These are phyloP conservation scores for Paradendryphiella salina DNA, from an alignment of 2,329 filamentous ascomycete genomes.

Conservation along the genomic window DNA sequence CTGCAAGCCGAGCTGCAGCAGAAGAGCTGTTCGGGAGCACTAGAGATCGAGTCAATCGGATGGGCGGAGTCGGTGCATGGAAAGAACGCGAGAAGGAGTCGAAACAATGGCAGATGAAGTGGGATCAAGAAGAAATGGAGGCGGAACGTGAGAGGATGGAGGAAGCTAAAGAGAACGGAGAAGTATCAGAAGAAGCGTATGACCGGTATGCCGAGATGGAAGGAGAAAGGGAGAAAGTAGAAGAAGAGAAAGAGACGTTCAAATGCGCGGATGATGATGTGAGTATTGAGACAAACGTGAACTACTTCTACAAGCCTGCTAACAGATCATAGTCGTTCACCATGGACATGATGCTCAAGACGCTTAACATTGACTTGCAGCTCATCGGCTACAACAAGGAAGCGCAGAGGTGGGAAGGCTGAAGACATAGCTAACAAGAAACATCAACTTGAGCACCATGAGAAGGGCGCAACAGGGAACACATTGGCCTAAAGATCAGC, in stretches of 20 bases:
- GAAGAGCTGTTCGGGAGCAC: slow-evolving; percentile 68
- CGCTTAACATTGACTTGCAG: slow-evolving; percentile 64
- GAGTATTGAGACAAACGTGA: slow-evolving; percentile 20
- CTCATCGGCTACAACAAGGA: slow-evolving; percentile 66
- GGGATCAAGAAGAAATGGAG: slow-evolving; percentile 44
- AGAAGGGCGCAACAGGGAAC: background rate
- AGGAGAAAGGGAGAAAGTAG: slow-evolving; percentile 46
- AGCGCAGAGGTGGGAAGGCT: slow-evolving; percentile 61
- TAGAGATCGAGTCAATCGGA: slow-evolving; percentile 62
- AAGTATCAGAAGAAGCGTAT: slow-evolving; percentile 54
- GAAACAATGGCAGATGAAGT: slow-evolving; percentile 41
- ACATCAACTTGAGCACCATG: background rate
- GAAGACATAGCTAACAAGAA: slow-evolving; percentile 22
- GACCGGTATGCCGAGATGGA: slow-evolving; percentile 48
- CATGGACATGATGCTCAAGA: slow-evolving; percentile 70
- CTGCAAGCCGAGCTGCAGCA: slow-evolving; percentile 63
- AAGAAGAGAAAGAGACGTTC: slow-evolving; percentile 47
- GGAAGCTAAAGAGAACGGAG: slow-evolving; percentile 43
- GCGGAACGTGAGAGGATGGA: slow-evolving; percentile 51
- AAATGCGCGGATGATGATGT: slow-evolving; percentile 47
- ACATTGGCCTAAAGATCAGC: background rate
- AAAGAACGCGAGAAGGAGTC: slow-evolving; percentile 46
- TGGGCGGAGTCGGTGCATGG: slow-evolving; percentile 65
- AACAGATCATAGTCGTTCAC: slow-evolving; percentile 58
- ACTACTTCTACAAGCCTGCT: slow-evolving; percentile 8